Percentiles rank a stretch among this genome's conserved stretches.
Conservation (phyloP, 306 rosid genomes). For the Pterocarpus santalinus region DNA sequence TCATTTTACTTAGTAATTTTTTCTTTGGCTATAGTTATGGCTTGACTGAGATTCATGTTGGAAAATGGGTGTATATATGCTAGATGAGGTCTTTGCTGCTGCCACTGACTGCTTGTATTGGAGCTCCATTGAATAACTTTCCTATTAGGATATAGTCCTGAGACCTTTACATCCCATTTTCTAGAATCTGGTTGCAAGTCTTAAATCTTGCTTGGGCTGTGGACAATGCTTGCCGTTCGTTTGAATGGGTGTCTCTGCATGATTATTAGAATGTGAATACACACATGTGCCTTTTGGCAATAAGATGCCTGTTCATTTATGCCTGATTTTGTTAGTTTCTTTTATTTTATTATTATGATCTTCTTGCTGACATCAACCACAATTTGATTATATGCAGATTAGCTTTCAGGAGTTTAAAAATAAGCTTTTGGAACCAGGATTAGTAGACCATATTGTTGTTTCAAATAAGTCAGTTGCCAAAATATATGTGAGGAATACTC, state of each 20-base stretch:
- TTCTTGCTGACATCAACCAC: constrained; percentile 29
- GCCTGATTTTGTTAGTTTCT: constrained; percentile 37
- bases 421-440: constrained; percentile 92
- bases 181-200: constrained; percentile 33
- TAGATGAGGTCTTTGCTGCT: constrained; percentile 39
- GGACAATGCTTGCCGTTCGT: constrained; percentile 19
- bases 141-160: constrained; percentile 16
- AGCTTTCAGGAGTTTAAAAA: constrained; percentile 97
- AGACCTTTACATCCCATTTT: constrained; percentile 17
- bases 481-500: constrained; percentile 79
- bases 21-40: constrained; percentile 16
- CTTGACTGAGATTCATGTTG: not conserved
- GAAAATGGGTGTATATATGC: constrained; percentile 17
- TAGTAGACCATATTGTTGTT: constrained; percentile 90
- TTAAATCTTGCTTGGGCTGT: constrained; percentile 25
- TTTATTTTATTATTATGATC: constrained; percentile 13
- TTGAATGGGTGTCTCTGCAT: constrained; percentile 35
- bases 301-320: constrained; percentile 1
- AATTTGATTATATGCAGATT: constrained; percentile 69
- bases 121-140: constrained; percentile 13
- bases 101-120: not conserved
- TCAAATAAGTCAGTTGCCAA: constrained; percentile 94
- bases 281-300: constrained; percentile 26
- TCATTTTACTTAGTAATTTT: not conserved
- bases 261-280: constrained; percentile 2